Base-by-base conservation (phyloP, 192 early-diverging fungal genomes). In the Coemansia sp. region DNA sequence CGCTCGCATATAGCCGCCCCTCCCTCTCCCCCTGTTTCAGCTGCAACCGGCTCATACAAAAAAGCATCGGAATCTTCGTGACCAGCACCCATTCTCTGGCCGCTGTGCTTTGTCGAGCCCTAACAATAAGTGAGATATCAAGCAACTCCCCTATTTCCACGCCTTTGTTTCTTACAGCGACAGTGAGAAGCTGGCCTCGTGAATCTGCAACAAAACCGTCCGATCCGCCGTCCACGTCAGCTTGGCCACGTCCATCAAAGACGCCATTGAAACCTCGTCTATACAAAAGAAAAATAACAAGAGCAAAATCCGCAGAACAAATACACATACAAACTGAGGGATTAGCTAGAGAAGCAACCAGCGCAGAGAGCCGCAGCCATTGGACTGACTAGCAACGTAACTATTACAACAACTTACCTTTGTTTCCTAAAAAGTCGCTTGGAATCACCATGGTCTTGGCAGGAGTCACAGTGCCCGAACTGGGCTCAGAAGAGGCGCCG, bases 181-280 rank as follows among this genome's bases (percentile, higher is more conserved):
- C 25, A 82, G 63, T 40, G 79, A 73, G 50, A 82, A 82, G 48
- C 68, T 72, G 33, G 79, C 79, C 29, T 82, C 79, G 11, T 65
- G 64, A 28, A 82, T 67, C 18, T 61, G 73, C 60, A 82, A 58
- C 22, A 72, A 50, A 28, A 82, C 71, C 14, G 79, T 73, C 52
- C 54, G 61, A 40, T 76, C 71, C 7, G 70, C 74, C 6, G 79
- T 76, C 79, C 79, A 82, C 56, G 56, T 52, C 60, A 82, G 60
- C 50, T 58, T 63, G 12, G 66, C 69, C 38, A 63, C 58, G 0
- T 69, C 54, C 72, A 75, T 54, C 32, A 66, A 22, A 3, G 63
- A 65, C 14, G 64, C 40, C 14, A 56, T 57, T 4, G 74, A 29
- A 20, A 76, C 11, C 2, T 71, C 68, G 17, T 65, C 75, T 64